Conservation (phyloP, 352 stramenopile genomes). For the Globisporangium recalcitrans region DNA sequence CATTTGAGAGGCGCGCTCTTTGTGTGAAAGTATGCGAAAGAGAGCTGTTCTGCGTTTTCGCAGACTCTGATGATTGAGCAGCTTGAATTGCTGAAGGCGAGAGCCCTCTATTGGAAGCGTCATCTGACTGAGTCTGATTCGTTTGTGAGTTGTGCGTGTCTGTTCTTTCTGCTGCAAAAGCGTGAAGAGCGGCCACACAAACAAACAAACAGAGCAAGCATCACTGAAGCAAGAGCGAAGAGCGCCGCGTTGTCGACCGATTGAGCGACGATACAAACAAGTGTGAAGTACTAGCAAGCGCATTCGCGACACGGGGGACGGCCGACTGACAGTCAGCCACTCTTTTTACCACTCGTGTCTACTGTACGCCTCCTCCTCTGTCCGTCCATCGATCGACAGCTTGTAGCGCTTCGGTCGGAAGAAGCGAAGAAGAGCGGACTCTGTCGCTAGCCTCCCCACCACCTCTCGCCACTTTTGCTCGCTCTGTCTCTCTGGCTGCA, state of each 20-base stretch:
- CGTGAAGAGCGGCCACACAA: no score
- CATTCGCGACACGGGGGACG: slow-evolving; percentile 5
- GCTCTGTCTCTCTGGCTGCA: slow-evolving; percentile 6
- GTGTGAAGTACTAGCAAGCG: slow-evolving; percentile 1
- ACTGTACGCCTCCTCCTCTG: no score
- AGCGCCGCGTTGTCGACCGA: background rate
- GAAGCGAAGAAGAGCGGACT: background rate
- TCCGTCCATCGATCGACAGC: background rate
- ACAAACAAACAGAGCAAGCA: background rate
- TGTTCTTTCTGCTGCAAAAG: no score
- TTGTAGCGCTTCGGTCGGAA: background rate
- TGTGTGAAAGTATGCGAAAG: no score
- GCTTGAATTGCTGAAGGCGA: no score
- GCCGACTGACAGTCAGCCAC: background rate
- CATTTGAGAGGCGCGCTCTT: no score
- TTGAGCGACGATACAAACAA: background rate
- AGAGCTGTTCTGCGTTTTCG: no score
- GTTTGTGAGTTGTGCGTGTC: no score
- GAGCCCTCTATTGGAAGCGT: no score
- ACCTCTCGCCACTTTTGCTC: background rate
- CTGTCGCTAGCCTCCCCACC: background rate
- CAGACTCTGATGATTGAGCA: no score
- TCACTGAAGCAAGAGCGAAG: background rate
- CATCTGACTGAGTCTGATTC: no score
- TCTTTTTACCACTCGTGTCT: no score